Evolutionary conservation across 2,329 filamentous ascomycete species (phyloP).

Genomic region (Cryphonectria radicalis): DNA sequence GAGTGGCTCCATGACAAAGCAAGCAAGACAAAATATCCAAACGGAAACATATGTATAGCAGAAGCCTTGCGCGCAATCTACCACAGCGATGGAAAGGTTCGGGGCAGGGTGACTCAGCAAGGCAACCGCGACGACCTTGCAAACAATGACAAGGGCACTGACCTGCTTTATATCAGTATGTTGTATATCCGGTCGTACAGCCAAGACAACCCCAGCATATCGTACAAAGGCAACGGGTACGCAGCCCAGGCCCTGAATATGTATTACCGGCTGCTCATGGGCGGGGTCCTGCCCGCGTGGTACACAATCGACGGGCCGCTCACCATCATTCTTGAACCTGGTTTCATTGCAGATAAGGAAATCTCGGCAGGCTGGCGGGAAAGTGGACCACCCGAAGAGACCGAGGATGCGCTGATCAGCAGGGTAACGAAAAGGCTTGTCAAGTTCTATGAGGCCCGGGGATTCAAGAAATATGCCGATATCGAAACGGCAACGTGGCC

Average conservation of each 20-base stretch:
- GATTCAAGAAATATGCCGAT: background rate
- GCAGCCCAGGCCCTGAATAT: background rate
- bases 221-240: background rate
- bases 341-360: background rate
- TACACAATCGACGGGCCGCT: background rate
- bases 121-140: background rate
- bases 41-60: background rate
- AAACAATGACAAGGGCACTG: background rate
- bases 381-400: background rate
- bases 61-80: background rate
- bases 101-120: background rate
- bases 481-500: background rate
- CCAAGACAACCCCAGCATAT: background rate
- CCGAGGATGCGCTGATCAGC: background rate
- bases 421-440: background rate
- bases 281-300: conserved; percentile 8
- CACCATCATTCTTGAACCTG: conserved; percentile 6
- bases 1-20: background rate
- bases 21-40: background rate
- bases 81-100: background rate
- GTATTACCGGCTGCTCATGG: conserved; percentile 4
- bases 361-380: background rate
- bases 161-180: background rate
- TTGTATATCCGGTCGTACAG: background rate
- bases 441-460: background rate